Conservation (phyloP, 139 green algal species). For the Coccomyxa sp. region DNA sequence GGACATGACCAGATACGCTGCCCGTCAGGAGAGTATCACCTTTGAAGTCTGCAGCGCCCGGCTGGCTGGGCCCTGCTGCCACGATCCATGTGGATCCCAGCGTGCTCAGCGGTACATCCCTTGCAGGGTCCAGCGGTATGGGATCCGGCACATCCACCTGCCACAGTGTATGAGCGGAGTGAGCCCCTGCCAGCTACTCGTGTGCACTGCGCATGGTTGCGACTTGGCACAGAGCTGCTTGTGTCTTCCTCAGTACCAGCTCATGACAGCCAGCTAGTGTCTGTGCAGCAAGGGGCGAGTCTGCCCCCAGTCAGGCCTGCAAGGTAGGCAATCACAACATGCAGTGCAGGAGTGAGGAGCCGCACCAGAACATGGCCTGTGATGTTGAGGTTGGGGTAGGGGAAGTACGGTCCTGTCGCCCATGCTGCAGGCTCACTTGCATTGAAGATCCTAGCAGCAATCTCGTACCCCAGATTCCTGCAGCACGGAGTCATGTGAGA, state of each 20-base stretch:
- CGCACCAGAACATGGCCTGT: not conserved
- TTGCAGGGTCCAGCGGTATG: not conserved
- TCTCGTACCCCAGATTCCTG: too few relatives aligned
- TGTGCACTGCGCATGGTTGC: too few relatives aligned
- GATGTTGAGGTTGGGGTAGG: conserved; percentile 2
- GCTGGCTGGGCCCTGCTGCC: not conserved
- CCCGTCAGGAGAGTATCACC: not conserved
- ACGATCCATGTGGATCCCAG: conserved; percentile 2
- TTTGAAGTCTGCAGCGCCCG: not conserved
- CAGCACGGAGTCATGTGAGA: too few relatives aligned
- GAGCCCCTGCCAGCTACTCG: not conserved
- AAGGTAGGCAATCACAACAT: not conserved
- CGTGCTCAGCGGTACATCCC: not conserved
- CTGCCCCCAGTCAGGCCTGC: not conserved
- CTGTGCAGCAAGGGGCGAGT: too few relatives aligned
- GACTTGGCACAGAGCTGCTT: too few relatives aligned
- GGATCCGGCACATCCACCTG: not conserved
- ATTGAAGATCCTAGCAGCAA: too few relatives aligned
- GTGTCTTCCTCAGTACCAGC: too few relatives aligned
- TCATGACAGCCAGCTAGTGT: too few relatives aligned
- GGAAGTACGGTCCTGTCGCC: not conserved
- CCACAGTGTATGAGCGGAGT: not conserved
- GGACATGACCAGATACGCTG: not conserved
- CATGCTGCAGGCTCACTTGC: not conserved
- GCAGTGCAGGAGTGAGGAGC: not conserved